A percentile compares a stretch with the other conserved stretches of the same genome.
phyloP scores from a whole-genome alignment of 441 rosid species.

The Aquilaria agallochum region DNA sequence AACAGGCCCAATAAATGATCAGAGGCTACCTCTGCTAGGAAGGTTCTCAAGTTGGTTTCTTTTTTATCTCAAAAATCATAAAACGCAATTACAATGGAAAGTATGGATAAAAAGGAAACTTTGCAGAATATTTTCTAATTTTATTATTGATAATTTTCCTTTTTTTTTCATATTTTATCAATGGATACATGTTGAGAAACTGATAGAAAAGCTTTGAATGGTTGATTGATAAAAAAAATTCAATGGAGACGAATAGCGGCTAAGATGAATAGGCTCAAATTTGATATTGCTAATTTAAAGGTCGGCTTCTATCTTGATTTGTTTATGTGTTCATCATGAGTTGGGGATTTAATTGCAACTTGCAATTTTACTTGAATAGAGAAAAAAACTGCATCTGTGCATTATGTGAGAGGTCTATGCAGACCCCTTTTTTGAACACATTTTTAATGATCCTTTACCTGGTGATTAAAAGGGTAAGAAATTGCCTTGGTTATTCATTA shows the following conservation, averaged over 20 bases:
- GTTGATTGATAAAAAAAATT: conserved; percentile 58
- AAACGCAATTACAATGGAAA: background rate
- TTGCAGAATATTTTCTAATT: background rate
- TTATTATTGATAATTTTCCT: background rate
- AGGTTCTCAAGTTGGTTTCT: conserved; percentile 72
- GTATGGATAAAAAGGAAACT: background rate
- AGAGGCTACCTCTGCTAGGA: conserved; percentile 87
- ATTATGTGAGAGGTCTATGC: no score
- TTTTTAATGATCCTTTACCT: no score
- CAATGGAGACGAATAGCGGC: conserved; percentile 73
- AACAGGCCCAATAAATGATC: conserved; percentile 86
- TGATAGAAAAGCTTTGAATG: conserved; percentile 85
- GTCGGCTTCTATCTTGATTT: conserved; percentile 38
- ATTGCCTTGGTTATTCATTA: no score
- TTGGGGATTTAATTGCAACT: no score
- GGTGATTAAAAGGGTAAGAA: no score
- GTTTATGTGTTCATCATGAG: no score
- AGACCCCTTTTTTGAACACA: no score
- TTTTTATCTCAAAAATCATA: conserved; percentile 55
- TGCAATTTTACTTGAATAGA: no score
- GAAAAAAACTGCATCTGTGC: no score
- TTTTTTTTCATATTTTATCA: conserved; percentile 1
- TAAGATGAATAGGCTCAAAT: conserved; percentile 95
- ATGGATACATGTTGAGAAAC: conserved; percentile 81
- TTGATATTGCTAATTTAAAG: conserved; percentile 88